Evolutionary conservation across 176 grass and related monocot species (phyloP), one percentile per base, ranked within the genome.

Genomic region (Zizania latifolia): DNA sequence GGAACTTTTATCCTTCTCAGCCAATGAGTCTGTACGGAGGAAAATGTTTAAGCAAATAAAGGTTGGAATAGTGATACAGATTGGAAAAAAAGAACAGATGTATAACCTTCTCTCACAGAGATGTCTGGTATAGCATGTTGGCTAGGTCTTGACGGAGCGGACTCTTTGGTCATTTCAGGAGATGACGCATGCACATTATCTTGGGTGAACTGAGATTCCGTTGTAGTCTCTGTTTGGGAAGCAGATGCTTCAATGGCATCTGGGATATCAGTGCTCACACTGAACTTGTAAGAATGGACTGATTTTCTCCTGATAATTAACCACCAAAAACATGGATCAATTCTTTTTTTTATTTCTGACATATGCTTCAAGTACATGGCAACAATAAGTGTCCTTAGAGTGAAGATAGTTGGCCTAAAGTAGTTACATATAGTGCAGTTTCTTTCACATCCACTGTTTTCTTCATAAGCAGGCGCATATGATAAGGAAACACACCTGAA

Each of bases 221-320:
- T 70, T 59, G 37, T 28, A 36, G 28, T 83, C 70, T 2, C 69
- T 45, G 44, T 75, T 68, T 88, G 62, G 16, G 75, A 84, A 45
- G 11, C 27, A 28, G 70, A 15, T 63, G 19, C 56, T 32, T 70
- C 44, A 68, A 22, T 69, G 24, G 30, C 35, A 79, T 79, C 44
- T 44, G 19, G 8, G 6, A 11, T 23, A 75, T 44, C 44, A 78
- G 1, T 8, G 14, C 31, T 44, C 3, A 1, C 45, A 56, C 70
- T 68, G 14, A 79, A 37, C 35, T 63, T 75, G 71, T 83, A 84
- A 37, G 21, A 75, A 70, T 62, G 65, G 28, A 43, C 28, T 22
- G 75, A 84, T 69, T 75, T 79, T 75, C 76, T 80, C 86, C 86
- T 88, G 81, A 19, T 9, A 88, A 34, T 79, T 69, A 56, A 78